Conservation (phyloP, 148 eudicot genomes). For the Rhododendron williamsianum region DNA sequence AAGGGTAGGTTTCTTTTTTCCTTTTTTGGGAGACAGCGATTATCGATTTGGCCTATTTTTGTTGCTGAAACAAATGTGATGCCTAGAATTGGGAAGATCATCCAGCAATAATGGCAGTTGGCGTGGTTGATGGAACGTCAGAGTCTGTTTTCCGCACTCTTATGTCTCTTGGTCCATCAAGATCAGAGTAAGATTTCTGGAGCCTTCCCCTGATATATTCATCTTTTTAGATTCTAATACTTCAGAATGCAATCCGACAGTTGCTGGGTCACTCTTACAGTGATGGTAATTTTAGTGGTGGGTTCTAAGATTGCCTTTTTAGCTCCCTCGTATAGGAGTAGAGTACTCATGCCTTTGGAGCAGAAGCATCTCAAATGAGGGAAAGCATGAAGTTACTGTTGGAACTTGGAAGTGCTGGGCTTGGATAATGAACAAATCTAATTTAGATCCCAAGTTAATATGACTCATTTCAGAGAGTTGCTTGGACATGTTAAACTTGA, state of each 20-base stretch:
- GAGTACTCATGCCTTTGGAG: background rate
- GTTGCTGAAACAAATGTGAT: background rate
- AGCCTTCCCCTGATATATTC: background rate
- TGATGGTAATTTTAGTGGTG: background rate
- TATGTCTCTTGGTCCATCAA: constrained; percentile 69
- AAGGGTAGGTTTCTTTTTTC: constrained; percentile 21
- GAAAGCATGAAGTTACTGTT: background rate
- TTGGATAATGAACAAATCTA: background rate
- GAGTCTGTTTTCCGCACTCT: constrained; percentile 53
- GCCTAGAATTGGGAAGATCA: constrained; percentile 48
- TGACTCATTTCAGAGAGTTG: background rate
- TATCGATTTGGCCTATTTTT: background rate
- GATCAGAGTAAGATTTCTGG: constrained; percentile 53
- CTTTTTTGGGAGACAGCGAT: background rate
- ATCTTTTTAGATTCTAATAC: background rate
- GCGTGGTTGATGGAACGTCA: constrained; percentile 57
- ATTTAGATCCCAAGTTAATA: background rate
- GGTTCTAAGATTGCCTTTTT: background rate
- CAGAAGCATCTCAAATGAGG: background rate
- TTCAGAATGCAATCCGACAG: background rate
- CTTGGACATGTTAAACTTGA: background rate
- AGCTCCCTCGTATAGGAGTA: background rate
- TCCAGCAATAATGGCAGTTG: constrained; percentile 67
- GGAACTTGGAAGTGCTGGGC: background rate
- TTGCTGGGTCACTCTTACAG: background rate